Evolutionary conservation across 2,329 filamentous ascomycete species (phyloP).

Genomic region (Colletotrichum camelliae): DNA sequence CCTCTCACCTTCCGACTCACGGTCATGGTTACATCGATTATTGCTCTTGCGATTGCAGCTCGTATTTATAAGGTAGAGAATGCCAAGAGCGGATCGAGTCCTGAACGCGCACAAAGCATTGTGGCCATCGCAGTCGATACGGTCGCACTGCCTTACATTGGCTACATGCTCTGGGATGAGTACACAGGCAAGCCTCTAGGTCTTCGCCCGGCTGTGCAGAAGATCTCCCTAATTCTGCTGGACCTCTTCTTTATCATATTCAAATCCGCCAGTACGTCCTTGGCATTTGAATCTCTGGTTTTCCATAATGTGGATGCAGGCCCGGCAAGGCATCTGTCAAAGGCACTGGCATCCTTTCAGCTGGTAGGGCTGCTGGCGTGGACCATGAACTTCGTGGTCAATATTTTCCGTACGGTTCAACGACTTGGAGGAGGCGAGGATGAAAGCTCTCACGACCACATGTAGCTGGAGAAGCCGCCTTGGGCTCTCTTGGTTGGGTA

Average conservation of each 20-base stretch:
- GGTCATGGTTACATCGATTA: conserved; percentile 81
- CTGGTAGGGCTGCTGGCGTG: conserved; percentile 86
- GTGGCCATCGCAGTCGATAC: conserved; percentile 91
- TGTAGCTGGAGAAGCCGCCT: not conserved
- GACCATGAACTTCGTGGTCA: conserved; percentile 88
- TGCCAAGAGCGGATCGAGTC: conserved; percentile 41
- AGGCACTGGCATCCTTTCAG: conserved; percentile 78
- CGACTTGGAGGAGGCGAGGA: conserved; percentile 62
- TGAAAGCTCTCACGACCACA: conserved; percentile 23
- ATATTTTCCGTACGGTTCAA: conserved; percentile 74
- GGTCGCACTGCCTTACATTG: conserved; percentile 85
- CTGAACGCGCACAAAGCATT: conserved; percentile 77
- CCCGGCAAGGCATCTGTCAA: conserved; percentile 51
- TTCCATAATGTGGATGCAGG: conserved; percentile 45
- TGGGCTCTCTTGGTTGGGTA: conserved; percentile 4
- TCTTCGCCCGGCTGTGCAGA: conserved; percentile 80
- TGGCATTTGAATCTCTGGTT: conserved; percentile 87
- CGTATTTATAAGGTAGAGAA: conserved; percentile 72
- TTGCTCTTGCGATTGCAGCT: conserved; percentile 79
- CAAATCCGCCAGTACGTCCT: conserved; percentile 88
- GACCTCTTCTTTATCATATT: conserved; percentile 98
- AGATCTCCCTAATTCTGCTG: conserved; percentile 87
- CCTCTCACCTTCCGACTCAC: conserved; percentile 83
- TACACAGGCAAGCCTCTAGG: conserved; percentile 94
- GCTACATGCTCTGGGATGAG: conserved; percentile 96